phyloP scores from a whole-genome alignment of 2,329 filamentous ascomycete genomes.

The Aspergillus fumigatiaffinis region DNA sequence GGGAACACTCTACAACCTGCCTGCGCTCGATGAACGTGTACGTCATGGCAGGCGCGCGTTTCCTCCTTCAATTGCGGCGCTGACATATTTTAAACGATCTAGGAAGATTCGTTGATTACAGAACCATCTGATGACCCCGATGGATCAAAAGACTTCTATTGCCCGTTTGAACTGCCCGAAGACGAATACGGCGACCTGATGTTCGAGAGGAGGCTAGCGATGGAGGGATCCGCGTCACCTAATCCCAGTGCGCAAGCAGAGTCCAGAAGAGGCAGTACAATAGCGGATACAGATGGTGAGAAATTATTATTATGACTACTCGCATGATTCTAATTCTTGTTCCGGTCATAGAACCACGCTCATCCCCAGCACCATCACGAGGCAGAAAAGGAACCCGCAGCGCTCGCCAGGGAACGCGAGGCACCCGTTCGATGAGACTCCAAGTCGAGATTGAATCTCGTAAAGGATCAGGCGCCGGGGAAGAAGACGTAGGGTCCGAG shows the following conservation, averaged over 20 bases:
- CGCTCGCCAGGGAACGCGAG: conserved; percentile 32
- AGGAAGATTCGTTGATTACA: conserved; percentile 54
- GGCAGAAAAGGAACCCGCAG: conserved; percentile 33
- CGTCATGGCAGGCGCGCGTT: conserved; percentile 33
- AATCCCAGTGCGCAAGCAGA: conserved; percentile 31
- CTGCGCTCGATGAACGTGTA: conserved; percentile 80
- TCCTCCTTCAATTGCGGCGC: background rate
- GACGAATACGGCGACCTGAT: conserved; percentile 46
- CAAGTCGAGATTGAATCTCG: conserved; percentile 37
- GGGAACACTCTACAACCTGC: conserved; percentile 75
- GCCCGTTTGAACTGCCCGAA: conserved; percentile 62
- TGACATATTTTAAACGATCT: conserved; percentile 16
- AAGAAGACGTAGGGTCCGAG: conserved; percentile 39
- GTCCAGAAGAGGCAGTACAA: conserved; percentile 42
- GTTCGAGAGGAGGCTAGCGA: conserved; percentile 45
- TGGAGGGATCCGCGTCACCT: conserved; percentile 42
- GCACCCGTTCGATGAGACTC: conserved; percentile 36
- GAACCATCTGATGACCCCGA: conserved; percentile 54
- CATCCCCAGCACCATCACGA: conserved; percentile 41
- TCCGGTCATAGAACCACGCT: conserved; percentile 36
- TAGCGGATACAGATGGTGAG: conserved; percentile 47
- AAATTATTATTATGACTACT: conserved; percentile 1
- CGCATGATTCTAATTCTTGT: conserved; percentile 1
- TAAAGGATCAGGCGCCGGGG: conserved; percentile 27
- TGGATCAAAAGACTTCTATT: conserved; percentile 53